These are phyloP conservation scores for Excoecaria agallocha DNA, from an alignment of 345 rosid species.

Conservation along the genomic window DNA sequence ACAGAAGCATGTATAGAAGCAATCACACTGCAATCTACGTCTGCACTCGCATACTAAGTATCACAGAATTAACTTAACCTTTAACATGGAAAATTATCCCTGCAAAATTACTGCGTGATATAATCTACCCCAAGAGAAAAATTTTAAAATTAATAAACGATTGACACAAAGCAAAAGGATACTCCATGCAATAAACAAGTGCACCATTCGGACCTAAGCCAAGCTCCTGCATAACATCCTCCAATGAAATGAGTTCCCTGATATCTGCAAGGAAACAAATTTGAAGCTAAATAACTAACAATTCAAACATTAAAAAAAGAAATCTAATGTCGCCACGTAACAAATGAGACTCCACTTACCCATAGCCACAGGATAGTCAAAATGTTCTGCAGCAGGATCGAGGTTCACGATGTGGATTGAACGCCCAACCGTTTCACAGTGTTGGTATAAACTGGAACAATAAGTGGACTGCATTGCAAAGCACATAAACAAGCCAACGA, in stretches of 20 bases:
- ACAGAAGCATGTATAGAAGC: not conserved
- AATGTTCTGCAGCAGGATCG: conserved; percentile 91
- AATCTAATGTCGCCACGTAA: not conserved
- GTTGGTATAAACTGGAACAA: conserved; percentile 69
- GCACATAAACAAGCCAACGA: not conserved
- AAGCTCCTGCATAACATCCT: conserved; percentile 90
- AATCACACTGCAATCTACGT: not conserved
- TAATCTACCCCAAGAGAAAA: not conserved
- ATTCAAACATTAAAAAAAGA: not conserved
- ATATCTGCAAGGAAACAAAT: conserved; percentile 53
- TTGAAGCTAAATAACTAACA: not conserved
- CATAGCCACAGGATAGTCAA: conserved; percentile 86
- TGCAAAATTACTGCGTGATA: not conserved
- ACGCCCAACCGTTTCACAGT: conserved; percentile 64
- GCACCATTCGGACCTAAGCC: conserved; percentile 92
- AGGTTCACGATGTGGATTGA: conserved; percentile 70
- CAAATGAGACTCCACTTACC: conserved; percentile 39
- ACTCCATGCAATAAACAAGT: conserved; percentile 94
- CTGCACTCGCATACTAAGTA: not conserved
- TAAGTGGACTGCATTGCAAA: conserved; percentile 64
- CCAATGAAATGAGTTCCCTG: conserved; percentile 81
- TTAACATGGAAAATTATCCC: not conserved
- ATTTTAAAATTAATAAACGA: not conserved
- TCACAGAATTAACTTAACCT: not conserved
- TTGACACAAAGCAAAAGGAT: conserved; percentile 45